phyloP scores from a whole-genome alignment of 2,329 filamentous ascomycete genomes.

The Colletotrichum nymphaeae region DNA sequence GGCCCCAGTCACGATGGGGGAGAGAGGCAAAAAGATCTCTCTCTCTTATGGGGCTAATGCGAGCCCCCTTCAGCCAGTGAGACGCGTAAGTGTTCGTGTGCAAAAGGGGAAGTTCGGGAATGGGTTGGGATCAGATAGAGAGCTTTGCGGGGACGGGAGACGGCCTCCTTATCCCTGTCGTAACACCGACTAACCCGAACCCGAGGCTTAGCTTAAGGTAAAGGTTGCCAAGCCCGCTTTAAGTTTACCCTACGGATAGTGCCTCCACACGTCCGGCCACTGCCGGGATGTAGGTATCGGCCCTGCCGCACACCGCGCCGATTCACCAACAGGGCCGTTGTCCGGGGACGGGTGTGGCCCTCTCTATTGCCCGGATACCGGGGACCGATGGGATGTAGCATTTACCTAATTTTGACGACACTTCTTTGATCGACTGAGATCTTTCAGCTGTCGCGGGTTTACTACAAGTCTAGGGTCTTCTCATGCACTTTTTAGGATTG shows the following conservation, averaged over 20 bases:
- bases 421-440: neutral
- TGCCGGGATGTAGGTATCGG: slow-evolving; percentile 22
- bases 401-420: neutral
- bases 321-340: too few species aligned
- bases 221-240: neutral
- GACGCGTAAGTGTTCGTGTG: slow-evolving; percentile 12
- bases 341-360: too few species aligned
- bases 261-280: neutral
- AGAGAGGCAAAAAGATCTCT: neutral
- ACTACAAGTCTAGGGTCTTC: neutral
- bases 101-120: neutral
- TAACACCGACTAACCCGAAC: slow-evolving; percentile 13
- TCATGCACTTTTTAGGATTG: too few species aligned
- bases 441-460: neutral
- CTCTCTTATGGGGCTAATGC: slow-evolving; percentile 21
- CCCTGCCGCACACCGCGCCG: slow-evolving; percentile 1
- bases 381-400: neutral
- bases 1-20: neutral
- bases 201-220: slow-evolving; percentile 1
- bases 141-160: neutral
- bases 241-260: neutral
- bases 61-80: slow-evolving; percentile 16
- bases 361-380: neutral
- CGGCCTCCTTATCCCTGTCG: slow-evolving; percentile 8
- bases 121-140: neutral